These are phyloP conservation scores for Macadamia tetraphylla DNA, from an alignment of 164 flowering plant species.

Conservation along the genomic window DNA sequence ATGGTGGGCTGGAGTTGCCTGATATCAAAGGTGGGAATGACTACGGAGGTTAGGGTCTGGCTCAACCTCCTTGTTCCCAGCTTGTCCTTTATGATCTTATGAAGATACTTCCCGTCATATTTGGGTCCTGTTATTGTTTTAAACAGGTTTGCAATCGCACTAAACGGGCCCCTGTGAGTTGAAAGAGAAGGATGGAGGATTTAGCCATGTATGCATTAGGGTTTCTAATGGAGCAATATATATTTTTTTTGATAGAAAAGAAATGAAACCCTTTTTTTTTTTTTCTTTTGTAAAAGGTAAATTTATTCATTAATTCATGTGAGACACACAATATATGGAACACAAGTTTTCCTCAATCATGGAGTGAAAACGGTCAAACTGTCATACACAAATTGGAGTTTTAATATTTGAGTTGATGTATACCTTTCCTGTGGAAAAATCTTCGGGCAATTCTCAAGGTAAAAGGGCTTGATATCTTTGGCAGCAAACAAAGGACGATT, in stretches of 20 bases:
- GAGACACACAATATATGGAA: conserved; percentile 10
- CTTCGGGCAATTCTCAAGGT: conserved; percentile 27
- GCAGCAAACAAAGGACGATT: conserved; percentile 27
- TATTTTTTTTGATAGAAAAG: no score
- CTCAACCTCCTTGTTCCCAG: conserved; percentile 17
- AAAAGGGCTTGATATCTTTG: conserved; percentile 26
- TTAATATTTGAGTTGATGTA: no score
- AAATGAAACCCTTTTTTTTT: background rate
- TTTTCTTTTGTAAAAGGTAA: no score
- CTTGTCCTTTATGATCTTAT: conserved; percentile 13
- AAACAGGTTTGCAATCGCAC: background rate
- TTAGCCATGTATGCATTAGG: no score
- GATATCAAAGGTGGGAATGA: conserved; percentile 42
- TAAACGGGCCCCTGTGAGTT: background rate
- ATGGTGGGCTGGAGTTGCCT: conserved; percentile 28
- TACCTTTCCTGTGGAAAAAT: conserved; percentile 28
- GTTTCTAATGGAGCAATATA: no score
- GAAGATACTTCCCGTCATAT: conserved; percentile 37
- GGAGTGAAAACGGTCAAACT: no score
- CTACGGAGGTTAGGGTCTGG: conserved; percentile 31
- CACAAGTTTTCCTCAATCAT: conserved; percentile 12
- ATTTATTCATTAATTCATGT: no score
- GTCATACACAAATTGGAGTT: no score
- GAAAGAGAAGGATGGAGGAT: no score
- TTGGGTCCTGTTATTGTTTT: conserved; percentile 22